Base-by-base conservation (phyloP, 1,139 yeast genomes). In the Trichomonascaceae sp. region DNA sequence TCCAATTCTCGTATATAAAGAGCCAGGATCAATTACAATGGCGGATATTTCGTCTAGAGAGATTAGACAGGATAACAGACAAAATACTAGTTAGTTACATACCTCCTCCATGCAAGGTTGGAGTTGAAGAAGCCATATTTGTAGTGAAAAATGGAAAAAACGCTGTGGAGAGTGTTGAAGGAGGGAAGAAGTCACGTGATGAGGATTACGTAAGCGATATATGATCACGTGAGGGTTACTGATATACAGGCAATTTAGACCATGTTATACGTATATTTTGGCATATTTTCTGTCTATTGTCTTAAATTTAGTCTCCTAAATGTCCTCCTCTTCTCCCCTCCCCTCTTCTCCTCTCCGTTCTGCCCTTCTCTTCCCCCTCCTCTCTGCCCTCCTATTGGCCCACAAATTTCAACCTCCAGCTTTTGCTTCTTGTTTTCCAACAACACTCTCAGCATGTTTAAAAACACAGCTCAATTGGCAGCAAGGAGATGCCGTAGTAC, bases 11-110 rank as follows among this genome's bases (percentile, higher is more conserved):
- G 97, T 89, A 58, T 82, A 75, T 60, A 77, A 82, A 10, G 96
- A 84, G 24, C 99, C 98, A 0, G 96, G 91, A 68, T 93, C 99
- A 39, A 93, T 76, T 27, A 93, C 96, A 7, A 93, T 77, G 41
- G 99, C 96, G 59, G 89, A 83, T 58, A 93, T 85, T 69, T 91
- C 97, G 70, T 91, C 95, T 48, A 18, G 18, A 15, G 24, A 2
- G 13, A 27, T 48, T 48, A 47, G 49, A n/a, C 2, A 10, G 13
- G 43, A 10, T 12, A 43, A 20, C 9, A 19, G 24, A 17, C 17
- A 12, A 13, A 45, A 24, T 24, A 45, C 9, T 44, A 8, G 4
- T 10, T n/a, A 39, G 30, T n/a, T 6, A 64, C 73, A 22, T 63
- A 71, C 75, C 81, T 57, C 83, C 87, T 27, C 86, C 87, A 59